A percentile compares a stretch with the other conserved stretches of the same genome.
Evolutionary conservation across 1,139 yeast genomes (phyloP).

Genomic region (Wickerhamomyces sp.): DNA sequence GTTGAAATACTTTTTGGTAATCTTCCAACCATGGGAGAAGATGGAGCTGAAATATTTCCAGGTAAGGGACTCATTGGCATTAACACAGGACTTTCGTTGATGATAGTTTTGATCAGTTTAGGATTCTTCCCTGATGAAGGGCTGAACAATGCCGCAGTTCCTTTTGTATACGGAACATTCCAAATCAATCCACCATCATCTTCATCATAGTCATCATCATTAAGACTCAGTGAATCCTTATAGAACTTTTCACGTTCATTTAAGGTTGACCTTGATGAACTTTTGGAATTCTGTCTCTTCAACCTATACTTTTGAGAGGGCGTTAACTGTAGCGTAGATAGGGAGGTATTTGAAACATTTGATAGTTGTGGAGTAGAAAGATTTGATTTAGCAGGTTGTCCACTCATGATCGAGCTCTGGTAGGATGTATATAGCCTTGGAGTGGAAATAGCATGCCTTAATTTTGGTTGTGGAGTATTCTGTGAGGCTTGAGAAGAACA

Average conservation of each 20-base stretch:
- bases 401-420: not conserved
- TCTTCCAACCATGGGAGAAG: constrained; percentile 2
- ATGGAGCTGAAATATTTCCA: constrained; percentile 20
- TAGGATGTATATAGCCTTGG: not conserved
- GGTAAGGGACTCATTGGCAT: constrained; percentile 37
- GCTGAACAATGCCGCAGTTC: constrained; percentile 17
- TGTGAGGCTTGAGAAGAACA: not conserved
- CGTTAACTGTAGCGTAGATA: constrained; percentile 24
- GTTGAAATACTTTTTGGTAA: not conserved
- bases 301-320: constrained; percentile 35
- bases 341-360: constrained; percentile 8
- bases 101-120: constrained; percentile 14
- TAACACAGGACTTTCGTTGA: constrained; percentile 18
- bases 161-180: constrained; percentile 43
- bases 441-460: not conserved
- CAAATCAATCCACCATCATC: constrained; percentile 37
- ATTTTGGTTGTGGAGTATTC: not conserved
- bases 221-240: constrained; percentile 21
- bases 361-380: constrained; percentile 6
- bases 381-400: not conserved
- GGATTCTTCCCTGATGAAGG: constrained; percentile 23
- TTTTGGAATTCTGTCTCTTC: constrained; percentile 32
- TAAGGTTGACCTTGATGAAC: constrained; percentile 22
- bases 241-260: constrained; percentile 35
- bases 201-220: constrained; percentile 28